These are phyloP conservation scores for Colletotrichum costaricense DNA, from an alignment of 2,329 filamentous ascomycete genomes.

Conservation along the genomic window DNA sequence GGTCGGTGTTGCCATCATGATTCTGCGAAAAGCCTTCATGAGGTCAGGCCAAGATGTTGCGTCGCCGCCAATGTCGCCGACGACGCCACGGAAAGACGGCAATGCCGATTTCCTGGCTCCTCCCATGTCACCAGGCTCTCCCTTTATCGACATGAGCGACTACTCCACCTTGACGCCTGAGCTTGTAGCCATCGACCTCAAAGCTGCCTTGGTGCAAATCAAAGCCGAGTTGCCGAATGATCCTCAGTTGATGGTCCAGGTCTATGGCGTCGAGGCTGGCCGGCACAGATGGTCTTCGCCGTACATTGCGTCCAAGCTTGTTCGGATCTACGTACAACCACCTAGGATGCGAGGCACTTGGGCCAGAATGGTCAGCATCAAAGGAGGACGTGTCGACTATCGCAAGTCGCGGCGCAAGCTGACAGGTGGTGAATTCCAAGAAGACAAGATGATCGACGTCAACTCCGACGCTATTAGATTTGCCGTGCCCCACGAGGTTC, in stretches of 20 bases:
- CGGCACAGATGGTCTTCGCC: conserved; percentile 89
- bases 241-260: conserved; percentile 90
- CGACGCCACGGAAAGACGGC: conserved; percentile 41
- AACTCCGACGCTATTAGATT: conserved; percentile 87
- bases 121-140: conserved; percentile 48
- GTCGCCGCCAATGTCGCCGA: conserved; percentile 37
- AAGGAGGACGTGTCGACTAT: conserved; percentile 82
- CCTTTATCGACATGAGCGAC: conserved; percentile 44
- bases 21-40: conserved; percentile 78
- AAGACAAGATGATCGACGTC: conserved; percentile 87
- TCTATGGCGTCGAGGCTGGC: conserved; percentile 85
- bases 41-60: conserved; percentile 56
- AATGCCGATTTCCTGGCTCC: conserved; percentile 50
- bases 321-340: conserved; percentile 88
- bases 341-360: conserved; percentile 86
- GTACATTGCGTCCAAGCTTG: conserved; percentile 80
- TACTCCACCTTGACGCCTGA: conserved; percentile 61
- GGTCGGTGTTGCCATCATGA: conserved; percentile 81
- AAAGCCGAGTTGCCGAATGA: conserved; percentile 91
- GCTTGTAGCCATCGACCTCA: conserved; percentile 84
- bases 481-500: conserved; percentile 90
- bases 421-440: conserved; percentile 65
- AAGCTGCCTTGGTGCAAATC: conserved; percentile 83
- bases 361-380: conserved; percentile 88
- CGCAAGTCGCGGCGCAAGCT: conserved; percentile 80